Evolutionary conservation across 2,329 filamentous ascomycete genomes (phyloP).

Genomic region (Talaromyces sp.): DNA sequence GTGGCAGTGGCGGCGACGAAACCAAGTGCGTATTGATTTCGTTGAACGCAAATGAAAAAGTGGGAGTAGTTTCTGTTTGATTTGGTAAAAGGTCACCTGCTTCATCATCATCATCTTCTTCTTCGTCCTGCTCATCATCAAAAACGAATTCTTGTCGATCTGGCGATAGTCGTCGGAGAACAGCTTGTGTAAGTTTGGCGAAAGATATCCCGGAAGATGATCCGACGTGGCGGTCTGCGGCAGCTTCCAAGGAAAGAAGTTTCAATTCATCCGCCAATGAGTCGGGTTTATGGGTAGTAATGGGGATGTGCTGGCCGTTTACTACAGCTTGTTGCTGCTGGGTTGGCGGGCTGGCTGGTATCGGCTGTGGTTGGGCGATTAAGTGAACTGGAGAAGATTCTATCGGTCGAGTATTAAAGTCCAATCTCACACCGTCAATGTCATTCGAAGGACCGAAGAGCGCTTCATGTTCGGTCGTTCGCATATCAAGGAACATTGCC

Average conservation of each 20-base stretch:
- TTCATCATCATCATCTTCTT: background rate
- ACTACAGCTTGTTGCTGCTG: background rate
- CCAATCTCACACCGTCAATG: background rate
- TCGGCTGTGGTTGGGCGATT: background rate
- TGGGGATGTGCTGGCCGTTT: background rate
- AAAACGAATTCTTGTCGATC: constrained; percentile 46
- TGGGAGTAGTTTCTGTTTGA: constrained; percentile 18
- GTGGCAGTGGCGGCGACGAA: constrained; percentile 5
- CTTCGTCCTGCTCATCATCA: constrained; percentile 23
- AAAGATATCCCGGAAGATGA: constrained; percentile 47
- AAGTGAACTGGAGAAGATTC: background rate
- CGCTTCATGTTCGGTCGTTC: background rate
- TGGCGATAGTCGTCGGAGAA: constrained; percentile 42
- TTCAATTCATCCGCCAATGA: constrained; percentile 30
- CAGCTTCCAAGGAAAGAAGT: constrained; percentile 42
- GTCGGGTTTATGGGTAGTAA: background rate
- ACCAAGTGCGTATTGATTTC: constrained; percentile 5
- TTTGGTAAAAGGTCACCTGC: background rate
- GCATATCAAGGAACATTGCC: constrained; percentile 6
- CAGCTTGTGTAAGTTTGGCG: constrained; percentile 43
- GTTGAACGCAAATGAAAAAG: background rate
- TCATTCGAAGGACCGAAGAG: background rate
- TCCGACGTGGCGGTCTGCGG: constrained; percentile 46
- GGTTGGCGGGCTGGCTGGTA: background rate
- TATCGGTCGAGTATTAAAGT: background rate